A percentile compares a stretch with the other conserved stretches of the same genome.
Conservation (phyloP, 768 basidiomycete species). For the Collybiopsis confluens region DNA sequence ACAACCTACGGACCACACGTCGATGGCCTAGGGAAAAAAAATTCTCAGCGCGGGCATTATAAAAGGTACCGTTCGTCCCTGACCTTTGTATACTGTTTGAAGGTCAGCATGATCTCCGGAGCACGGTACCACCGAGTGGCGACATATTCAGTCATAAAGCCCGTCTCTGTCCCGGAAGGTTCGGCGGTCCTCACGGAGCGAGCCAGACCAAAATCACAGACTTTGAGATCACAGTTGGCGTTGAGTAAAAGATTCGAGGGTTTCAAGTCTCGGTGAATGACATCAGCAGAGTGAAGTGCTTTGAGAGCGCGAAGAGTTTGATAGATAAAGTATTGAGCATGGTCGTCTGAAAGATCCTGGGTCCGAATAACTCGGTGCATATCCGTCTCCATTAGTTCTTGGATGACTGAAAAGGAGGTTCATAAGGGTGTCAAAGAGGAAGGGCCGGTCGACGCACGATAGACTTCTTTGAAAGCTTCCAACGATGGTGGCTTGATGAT, state of each 20-base stretch:
- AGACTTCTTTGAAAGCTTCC: slow-evolving; percentile 86
- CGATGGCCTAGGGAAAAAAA: slow-evolving; percentile 57
- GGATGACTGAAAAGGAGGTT: slow-evolving; percentile 53
- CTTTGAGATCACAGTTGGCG: slow-evolving; percentile 94
- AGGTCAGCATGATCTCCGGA: slow-evolving; percentile 99
- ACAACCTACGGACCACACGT: slow-evolving; percentile 85
- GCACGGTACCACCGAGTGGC: slow-evolving; percentile 99
- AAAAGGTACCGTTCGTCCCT: slow-evolving; percentile 11
- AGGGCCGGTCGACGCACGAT: slow-evolving; percentile 40
- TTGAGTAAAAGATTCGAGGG: slow-evolving; percentile 97
- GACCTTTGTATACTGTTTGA: slow-evolving; percentile 96
- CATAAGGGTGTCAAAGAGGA: slow-evolving; percentile 2
- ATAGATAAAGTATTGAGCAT: slow-evolving; percentile 91
- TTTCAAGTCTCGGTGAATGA: slow-evolving; percentile 95
- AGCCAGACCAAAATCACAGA: slow-evolving; percentile 93
- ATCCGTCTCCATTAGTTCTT: slow-evolving; percentile 94
- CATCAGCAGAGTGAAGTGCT: slow-evolving; percentile 93
- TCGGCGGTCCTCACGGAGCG: slow-evolving; percentile 86
- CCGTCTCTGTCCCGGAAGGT: slow-evolving; percentile 77
- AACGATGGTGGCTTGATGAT: slow-evolving; percentile 78
- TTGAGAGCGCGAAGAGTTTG: slow-evolving; percentile 95
- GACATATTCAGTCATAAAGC: slow-evolving; percentile 97
- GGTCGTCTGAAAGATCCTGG: slow-evolving; percentile 93
- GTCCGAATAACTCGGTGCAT: slow-evolving; percentile 96
- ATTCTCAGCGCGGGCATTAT: slow-evolving; percentile 5